phyloP scores from a whole-genome alignment of 108 stramenopile genomes.

The Cyclotella cryptica region DNA sequence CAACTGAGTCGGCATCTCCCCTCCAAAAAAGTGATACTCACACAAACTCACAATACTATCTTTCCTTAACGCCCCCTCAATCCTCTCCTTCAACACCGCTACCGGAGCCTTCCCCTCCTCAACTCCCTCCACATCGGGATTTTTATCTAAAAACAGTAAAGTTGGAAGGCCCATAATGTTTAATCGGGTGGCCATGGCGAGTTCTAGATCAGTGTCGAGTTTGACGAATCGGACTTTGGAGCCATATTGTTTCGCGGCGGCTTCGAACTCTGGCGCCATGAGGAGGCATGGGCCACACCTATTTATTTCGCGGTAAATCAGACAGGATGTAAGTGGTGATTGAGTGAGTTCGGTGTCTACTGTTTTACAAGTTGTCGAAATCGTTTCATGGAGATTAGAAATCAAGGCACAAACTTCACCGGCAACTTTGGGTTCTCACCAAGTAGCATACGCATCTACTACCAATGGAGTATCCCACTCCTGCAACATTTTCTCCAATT shows the following conservation, averaged over 20 bases:
- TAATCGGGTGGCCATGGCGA: constrained; percentile 75
- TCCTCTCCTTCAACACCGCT: constrained; percentile 80
- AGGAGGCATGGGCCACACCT: constrained; percentile 85
- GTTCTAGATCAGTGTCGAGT: constrained; percentile 82
- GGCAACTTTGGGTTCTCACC: constrained; percentile 45
- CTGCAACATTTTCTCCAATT: constrained; percentile 78
- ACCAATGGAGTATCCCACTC: constrained; percentile 82
- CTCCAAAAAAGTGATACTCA: constrained; percentile 81
- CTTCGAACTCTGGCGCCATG: constrained; percentile 88
- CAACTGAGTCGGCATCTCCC: constrained; percentile 64
- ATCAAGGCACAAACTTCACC: not conserved
- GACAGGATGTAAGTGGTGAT: not conserved
- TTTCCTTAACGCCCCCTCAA: constrained; percentile 84
- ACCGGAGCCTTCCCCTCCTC: constrained; percentile 57
- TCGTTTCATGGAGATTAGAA: not conserved
- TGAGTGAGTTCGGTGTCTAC: not conserved
- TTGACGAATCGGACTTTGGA: constrained; percentile 86
- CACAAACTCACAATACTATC: constrained; percentile 70
- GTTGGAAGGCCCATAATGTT: constrained; percentile 87
- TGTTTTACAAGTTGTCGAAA: not conserved
- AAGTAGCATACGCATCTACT: constrained; percentile 88
- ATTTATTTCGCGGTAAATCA: not conserved
- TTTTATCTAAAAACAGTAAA: constrained; percentile 79
- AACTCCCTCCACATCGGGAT: constrained; percentile 55
- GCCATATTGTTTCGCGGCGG: constrained; percentile 71